phyloP scores from a whole-genome alignment of 1,139 yeast species.

The Wickerhamomyces sp. region DNA sequence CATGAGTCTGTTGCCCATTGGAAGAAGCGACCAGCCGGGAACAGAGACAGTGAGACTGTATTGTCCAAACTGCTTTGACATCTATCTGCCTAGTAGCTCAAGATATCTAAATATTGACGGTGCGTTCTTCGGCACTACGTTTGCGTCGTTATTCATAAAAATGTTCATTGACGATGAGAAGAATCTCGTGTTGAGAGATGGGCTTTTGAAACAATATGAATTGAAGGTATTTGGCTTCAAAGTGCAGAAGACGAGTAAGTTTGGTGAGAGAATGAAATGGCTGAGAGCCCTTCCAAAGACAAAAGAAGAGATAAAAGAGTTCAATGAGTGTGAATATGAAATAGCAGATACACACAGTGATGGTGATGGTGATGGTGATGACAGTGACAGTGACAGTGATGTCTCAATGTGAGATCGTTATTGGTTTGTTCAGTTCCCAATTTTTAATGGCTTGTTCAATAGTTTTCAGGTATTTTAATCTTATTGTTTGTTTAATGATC shows the following conservation, averaged over 20 bases:
- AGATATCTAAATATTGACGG: conserved; percentile 89
- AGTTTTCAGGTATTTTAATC: conserved; percentile 81
- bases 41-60: conserved; percentile 86
- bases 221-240: conserved; percentile 86
- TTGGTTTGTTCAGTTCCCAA: conserved; percentile 71
- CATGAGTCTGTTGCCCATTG: conserved; percentile 90
- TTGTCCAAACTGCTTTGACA: conserved; percentile 92
- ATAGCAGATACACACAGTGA: conserved; percentile 57
- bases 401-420: conserved; percentile 53
- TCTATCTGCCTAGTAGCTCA: conserved; percentile 81
- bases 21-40: conserved; percentile 87
- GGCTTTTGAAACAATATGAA: conserved; percentile 46
- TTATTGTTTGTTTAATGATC: conserved; percentile 65
- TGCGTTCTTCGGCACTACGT: conserved; percentile 93
- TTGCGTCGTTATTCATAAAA: conserved; percentile 87
- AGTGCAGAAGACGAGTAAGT: conserved; percentile 64
- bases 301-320: conserved; percentile 54
- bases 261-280: conserved; percentile 97
- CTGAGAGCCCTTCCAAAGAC: conserved; percentile 69
- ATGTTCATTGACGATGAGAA: conserved; percentile 81
- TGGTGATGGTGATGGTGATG: conserved; percentile 71
- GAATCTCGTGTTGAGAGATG: conserved; percentile 45
- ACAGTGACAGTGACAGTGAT: conserved; percentile 64
- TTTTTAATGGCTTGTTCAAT: conserved; percentile 70
- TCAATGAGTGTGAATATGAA: conserved; percentile 55